phyloP scores from a whole-genome alignment of 106 monocot species.

The Dendrobium huoshanense region DNA sequence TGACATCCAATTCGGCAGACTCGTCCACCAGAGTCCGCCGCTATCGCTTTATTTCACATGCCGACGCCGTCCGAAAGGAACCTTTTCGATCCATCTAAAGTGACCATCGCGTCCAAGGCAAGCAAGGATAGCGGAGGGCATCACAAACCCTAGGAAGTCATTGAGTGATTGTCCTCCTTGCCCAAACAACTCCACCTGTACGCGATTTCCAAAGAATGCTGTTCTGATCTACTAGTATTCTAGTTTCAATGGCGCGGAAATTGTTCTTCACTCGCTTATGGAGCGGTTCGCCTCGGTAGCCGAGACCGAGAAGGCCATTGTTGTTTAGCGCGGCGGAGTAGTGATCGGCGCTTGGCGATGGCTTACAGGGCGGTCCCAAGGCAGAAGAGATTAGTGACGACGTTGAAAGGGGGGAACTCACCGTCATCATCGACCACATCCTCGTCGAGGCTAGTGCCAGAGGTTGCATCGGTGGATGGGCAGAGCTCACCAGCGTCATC shows the following conservation, averaged over 20 bases:
- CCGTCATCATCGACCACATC: conserved; percentile 60
- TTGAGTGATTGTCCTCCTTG: conserved; percentile 1
- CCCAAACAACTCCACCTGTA: background rate
- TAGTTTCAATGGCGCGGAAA: conserved; percentile 16
- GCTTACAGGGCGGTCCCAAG: conserved; percentile 14
- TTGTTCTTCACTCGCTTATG: background rate
- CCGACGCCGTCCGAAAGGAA: no score
- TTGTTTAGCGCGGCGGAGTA: background rate
- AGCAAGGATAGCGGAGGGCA: conserved; percentile 11
- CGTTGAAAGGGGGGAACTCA: conserved; percentile 13
- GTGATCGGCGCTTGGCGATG: conserved; percentile 16
- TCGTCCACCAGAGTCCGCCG: no score
- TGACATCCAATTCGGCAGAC: no score
- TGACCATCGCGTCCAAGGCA: conserved; percentile 40
- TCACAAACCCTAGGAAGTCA: conserved; percentile 28
- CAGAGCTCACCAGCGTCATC: conserved; percentile 64
- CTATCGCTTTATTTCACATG: no score
- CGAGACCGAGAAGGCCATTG: conserved; percentile 10
- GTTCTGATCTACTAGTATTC: conserved; percentile 16
- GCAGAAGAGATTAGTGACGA: conserved; percentile 15
- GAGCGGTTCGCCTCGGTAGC: conserved; percentile 2
- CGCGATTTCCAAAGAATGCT: conserved; percentile 3
- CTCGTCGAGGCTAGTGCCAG: conserved; percentile 37
- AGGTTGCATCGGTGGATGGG: conserved; percentile 38
- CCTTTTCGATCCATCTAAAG: no score